These are phyloP conservation scores for Diaporthe longicolla DNA, from an alignment of 2,329 filamentous ascomycete species.

Conservation along the genomic window DNA sequence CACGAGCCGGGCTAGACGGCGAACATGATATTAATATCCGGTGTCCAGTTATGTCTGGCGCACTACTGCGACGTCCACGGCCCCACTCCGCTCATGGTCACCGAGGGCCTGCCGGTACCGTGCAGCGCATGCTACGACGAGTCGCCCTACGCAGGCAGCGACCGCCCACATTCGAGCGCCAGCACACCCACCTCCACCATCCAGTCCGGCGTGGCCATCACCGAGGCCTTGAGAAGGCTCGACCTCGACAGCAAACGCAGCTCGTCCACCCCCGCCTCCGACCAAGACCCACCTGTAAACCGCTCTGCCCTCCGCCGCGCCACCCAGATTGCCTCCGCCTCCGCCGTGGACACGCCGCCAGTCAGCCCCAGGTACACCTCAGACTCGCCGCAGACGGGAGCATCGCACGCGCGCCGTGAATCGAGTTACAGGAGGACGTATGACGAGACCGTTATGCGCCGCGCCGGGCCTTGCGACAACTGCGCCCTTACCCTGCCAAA, in stretches of 20 bases:
- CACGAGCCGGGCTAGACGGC: constrained; percentile 23
- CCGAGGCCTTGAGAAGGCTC: constrained; percentile 64
- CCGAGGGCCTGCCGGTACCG: constrained; percentile 73
- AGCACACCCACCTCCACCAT: constrained; percentile 52
- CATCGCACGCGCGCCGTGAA: constrained; percentile 61
- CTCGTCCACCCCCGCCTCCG: constrained; percentile 59
- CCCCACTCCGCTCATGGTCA: constrained; percentile 78
- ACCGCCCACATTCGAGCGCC: constrained; percentile 58
- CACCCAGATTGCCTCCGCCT: constrained; percentile 51
- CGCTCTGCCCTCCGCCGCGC: constrained; percentile 59
- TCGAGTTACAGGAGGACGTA: constrained; percentile 75
- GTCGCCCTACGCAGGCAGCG: constrained; percentile 49
- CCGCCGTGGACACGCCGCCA: constrained; percentile 70
- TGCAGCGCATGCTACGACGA: constrained; percentile 72
- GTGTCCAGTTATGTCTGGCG: constrained; percentile 75
- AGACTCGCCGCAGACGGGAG: constrained; percentile 41
- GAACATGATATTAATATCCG: constrained; percentile 55
- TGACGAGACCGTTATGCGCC: constrained; percentile 75
- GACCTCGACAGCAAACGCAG: constrained; percentile 58
- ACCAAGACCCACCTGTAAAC: constrained; percentile 60
- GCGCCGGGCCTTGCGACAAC: constrained; percentile 76
- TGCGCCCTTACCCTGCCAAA: constrained; percentile 76
- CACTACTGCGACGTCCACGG: constrained; percentile 81
- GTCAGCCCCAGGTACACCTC: constrained; percentile 64
- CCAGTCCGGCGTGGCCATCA: constrained; percentile 54